A percentile compares a stretch with the other conserved stretches of the same genome.
phyloP scores from a whole-genome alignment of 257 asterid species.

The Euphrasia confusa region DNA sequence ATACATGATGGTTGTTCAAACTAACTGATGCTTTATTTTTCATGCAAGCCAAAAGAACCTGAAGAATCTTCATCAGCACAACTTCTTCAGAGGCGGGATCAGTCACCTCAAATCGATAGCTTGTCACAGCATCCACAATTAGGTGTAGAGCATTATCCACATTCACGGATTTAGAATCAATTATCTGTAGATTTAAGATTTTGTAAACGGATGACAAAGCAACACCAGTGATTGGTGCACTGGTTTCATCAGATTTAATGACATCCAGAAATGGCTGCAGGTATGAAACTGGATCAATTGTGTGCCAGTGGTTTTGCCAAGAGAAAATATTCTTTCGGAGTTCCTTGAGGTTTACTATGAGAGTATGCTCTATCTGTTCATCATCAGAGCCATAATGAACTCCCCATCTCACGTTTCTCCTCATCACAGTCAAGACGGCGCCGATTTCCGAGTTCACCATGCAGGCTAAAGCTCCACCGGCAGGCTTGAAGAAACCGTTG shows the following conservation, averaged over 20 bases:
- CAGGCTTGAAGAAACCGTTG: slow-evolving; percentile 38
- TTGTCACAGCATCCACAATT: slow-evolving; percentile 91
- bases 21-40: slow-evolving; percentile 69
- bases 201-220: slow-evolving; percentile 89
- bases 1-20: slow-evolving; percentile 80
- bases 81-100: slow-evolving; percentile 99
- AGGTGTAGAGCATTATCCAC: slow-evolving; percentile 72
- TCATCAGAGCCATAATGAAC: slow-evolving; percentile 73
- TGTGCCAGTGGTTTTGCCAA: slow-evolving; percentile 71
- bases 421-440: slow-evolving; percentile 96
- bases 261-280: slow-evolving; percentile 89
- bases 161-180: slow-evolving; percentile 60
- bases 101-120: slow-evolving; percentile 96
- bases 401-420: slow-evolving; percentile 98
- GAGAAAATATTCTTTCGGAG: slow-evolving; percentile 69
- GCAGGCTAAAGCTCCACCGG: slow-evolving; percentile 78
- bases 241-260: slow-evolving; percentile 91
- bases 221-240: slow-evolving; percentile 95
- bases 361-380: slow-evolving; percentile 81
- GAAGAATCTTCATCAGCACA: slow-evolving; percentile 92
- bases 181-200: slow-evolving; percentile 68
- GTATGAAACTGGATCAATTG: slow-evolving; percentile 66
- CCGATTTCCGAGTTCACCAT: slow-evolving; percentile 90
- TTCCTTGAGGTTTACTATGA: slow-evolving; percentile 73
- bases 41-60: slow-evolving; percentile 95